Base-by-base conservation (phyloP, 1,284 basidiomycete genomes). In the Marasmius fiardii region DNA sequence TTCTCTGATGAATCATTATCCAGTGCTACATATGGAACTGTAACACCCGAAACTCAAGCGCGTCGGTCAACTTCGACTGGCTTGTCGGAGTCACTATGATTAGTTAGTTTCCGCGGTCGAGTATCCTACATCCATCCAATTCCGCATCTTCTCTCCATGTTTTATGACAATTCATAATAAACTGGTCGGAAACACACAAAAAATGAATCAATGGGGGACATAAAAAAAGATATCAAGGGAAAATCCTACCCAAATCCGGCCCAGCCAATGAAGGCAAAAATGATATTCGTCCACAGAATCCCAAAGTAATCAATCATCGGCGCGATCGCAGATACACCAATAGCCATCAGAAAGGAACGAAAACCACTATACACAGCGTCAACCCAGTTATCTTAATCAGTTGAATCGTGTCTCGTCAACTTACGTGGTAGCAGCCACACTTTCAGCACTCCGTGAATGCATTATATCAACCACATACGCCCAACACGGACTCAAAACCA, bases 381-480 rank as follows among this genome's bases (percentile, higher is more conserved):
- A 47, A 37, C 33, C 11, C 12, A 18, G 21, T 34, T 12, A 14
- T 43, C 14, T 23, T n/a, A n/a, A n/a, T n/a, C n/a, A 34, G 43
- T 26, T n/a, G n/a, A 23, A 49, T 47, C 20, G n/a, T 34, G n/a
- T n/a, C 20, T 1, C 11, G 26, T 23, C 14, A 16, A 62, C 61
- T 37, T 33, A 67, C 67, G 54, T 53, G 43, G 47, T 63, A 3
- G 58, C 67, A 21, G 66, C 66, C 53, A 70, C 64, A 7, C 71
- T 70, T 60, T 78, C 74, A 0, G 74, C 72, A 45, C 70, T 72
- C 4, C 72, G 64, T 4, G 63, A 61, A 52, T 73, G 73, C 58
- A 67, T 52, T 14, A 66, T 60, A 55, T 68, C 67, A 4, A 68
- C 64, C 14, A 41, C n/a, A 45, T 68, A 68, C 1, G 67, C 61